Base-by-base conservation (phyloP, 2,329 filamentous ascomycete genomes). In the Epichloe hybrida region DNA sequence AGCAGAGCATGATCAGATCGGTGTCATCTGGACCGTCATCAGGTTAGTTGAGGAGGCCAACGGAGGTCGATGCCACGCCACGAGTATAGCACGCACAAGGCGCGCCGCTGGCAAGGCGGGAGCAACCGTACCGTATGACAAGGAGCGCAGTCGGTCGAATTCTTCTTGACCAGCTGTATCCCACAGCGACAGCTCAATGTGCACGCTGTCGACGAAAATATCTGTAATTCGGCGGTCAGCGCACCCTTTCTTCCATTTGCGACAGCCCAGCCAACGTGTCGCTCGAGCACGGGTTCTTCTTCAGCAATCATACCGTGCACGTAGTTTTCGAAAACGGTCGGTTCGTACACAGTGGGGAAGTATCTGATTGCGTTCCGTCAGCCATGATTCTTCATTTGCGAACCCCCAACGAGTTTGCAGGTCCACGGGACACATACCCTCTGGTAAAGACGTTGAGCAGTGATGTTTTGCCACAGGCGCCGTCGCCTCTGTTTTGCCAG, bases 101-200 rank as follows among this genome's bases (percentile, higher is more conserved):
- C 37, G 21, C 37, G 35, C 35, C 37, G 35, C 35, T 31, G n/a
- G 11, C 11, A 11, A 27, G n/a, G 13, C 36, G 8, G 17, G 17
- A 40, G 12, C n/a, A 5, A 36, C 39, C 55, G 9, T 65, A 76
- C 90, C 93, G 69, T 98, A 98, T 47, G 90, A 96, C 50, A 98
- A 80, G 56, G 89, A 95, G 63, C 93, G 86, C 68, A 98, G 73
- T 49, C 93, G 83, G 71, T 98, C 93, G 72, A 97, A 98, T 79
- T 98, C 93, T 74, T 98, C 93, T 71, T 98, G 93, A 27, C 93
- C 93, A 40, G 93, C 93, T 0, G 93, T 98, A 68, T 98, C 93
- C 93, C 93, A 98, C 53, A 98, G 78, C 53, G 91, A 96, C 51
- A 98, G 77, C 69, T 98, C 93, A 66, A 98, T 95, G 70, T 97